A percentile compares a stretch with the other conserved stretches of the same genome.
Conservation (phyloP, 345 rosid genomes). For the Gossypium sturtianum region DNA sequence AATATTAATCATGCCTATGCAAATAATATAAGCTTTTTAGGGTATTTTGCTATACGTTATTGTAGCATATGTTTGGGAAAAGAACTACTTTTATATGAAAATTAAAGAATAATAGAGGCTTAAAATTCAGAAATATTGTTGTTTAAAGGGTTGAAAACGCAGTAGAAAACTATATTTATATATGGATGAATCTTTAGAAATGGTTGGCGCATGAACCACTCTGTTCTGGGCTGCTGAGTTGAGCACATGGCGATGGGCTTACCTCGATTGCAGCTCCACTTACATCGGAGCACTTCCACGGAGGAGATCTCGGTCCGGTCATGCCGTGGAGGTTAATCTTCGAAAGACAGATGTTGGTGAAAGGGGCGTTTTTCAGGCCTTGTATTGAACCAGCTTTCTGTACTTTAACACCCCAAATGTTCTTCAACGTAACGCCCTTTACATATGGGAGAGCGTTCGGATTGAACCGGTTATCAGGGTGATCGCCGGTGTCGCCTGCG, state of each 20-base stretch:
- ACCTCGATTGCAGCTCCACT: slow-evolving; percentile 62
- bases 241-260: slow-evolving; percentile 71
- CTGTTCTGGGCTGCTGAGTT: slow-evolving; percentile 38
- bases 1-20: not conserved
- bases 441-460: slow-evolving; percentile 76
- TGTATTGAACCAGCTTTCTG: slow-evolving; percentile 55
- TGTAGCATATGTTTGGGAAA: not conserved
- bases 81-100: not conserved
- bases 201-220: slow-evolving; percentile 29
- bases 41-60: too few species aligned
- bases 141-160: not conserved
- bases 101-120: not conserved
- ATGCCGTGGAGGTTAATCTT: slow-evolving; percentile 61
- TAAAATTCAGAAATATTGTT: not conserved
- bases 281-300: slow-evolving; percentile 82
- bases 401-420: slow-evolving; percentile 69
- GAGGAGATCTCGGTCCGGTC: slow-evolving; percentile 34
- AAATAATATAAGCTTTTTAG: not conserved
- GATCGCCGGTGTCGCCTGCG: slow-evolving; percentile 78
- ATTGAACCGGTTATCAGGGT: slow-evolving; percentile 66
- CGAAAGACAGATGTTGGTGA: slow-evolving; percentile 65
- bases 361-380: slow-evolving; percentile 69
- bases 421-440: slow-evolving; percentile 44
- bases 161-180: not conserved
- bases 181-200: slow-evolving; percentile 12